Evolutionary conservation across 805 yeast species (phyloP).

Genomic region (Yarrowia phangngaensis): DNA sequence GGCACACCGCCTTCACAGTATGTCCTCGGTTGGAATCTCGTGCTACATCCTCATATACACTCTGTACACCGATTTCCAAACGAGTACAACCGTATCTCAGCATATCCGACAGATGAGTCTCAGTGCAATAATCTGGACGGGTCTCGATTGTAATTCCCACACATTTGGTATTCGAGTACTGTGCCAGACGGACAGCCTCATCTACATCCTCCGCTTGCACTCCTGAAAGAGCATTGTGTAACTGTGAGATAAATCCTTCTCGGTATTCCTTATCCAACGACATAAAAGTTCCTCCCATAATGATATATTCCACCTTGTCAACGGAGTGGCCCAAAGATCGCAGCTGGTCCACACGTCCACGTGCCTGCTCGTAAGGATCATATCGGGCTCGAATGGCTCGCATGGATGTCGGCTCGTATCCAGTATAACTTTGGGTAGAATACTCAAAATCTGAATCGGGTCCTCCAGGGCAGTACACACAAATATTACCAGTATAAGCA

Average conservation of each 20-base stretch:
- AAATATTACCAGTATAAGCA: slow-evolving; percentile 96
- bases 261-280: slow-evolving; percentile 85
- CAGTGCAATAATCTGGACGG: slow-evolving; percentile 97
- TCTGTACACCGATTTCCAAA: slow-evolving; percentile 94
- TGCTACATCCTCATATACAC: slow-evolving; percentile 96
- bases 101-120: slow-evolving; percentile 93
- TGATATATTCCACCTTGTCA: slow-evolving; percentile 94
- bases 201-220: slow-evolving; percentile 80
- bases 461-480: slow-evolving; percentile 98
- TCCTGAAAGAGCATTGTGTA: slow-evolving; percentile 94
- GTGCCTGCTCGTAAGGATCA: slow-evolving; percentile 97
- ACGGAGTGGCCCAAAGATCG: slow-evolving; percentile 94
- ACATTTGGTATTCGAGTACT: slow-evolving; percentile 92
- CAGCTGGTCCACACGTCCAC: slow-evolving; percentile 95
- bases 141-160: slow-evolving; percentile 98
- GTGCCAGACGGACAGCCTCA: slow-evolving; percentile 87
- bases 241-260: slow-evolving; percentile 79
- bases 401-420: slow-evolving; percentile 98
- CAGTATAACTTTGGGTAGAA: slow-evolving; percentile 96
- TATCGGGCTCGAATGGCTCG: slow-evolving; percentile 98
- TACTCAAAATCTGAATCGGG: slow-evolving; percentile 98
- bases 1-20: slow-evolving; percentile 92
- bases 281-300: slow-evolving; percentile 99
- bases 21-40: slow-evolving; percentile 98
- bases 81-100: slow-evolving; percentile 94